phyloP scores from a whole-genome alignment of 306 rosid genomes.

The Phaseolus lunatus region DNA sequence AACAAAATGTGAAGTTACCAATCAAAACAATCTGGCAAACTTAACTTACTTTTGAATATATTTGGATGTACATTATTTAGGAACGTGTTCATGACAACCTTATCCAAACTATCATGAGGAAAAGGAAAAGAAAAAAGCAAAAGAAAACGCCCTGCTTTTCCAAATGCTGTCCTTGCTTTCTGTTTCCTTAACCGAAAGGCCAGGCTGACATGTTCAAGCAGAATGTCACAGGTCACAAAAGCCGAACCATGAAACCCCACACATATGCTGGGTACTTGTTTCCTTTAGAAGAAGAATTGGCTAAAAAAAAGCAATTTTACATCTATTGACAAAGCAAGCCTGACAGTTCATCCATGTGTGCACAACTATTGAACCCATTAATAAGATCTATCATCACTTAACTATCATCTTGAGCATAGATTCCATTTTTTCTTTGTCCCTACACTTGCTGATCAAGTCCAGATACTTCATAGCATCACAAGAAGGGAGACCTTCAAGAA shows the following conservation, averaged over 20 bases:
- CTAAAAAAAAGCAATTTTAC: constrained; percentile 12
- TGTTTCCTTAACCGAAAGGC: constrained; percentile 41
- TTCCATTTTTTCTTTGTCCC: constrained; percentile 53
- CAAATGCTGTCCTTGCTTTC: constrained; percentile 40
- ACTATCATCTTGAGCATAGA: constrained; percentile 52
- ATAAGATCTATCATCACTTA: constrained; percentile 40
- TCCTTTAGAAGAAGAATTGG: constrained; percentile 20
- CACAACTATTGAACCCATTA: constrained; percentile 33
- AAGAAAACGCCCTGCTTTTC: constrained; percentile 47
- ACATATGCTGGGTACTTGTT: constrained; percentile 38
- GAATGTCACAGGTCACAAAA: constrained; percentile 40
- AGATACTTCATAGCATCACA: constrained; percentile 80
- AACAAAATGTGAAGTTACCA: constrained; percentile 11
- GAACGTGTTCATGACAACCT: constrained; percentile 49
- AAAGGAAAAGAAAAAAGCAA: constrained; percentile 28
- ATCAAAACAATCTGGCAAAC: constrained; percentile 13
- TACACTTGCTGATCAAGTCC: constrained; percentile 69
- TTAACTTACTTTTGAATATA: constrained; percentile 26
- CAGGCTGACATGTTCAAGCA: constrained; percentile 36
- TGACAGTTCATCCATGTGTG: constrained; percentile 42
- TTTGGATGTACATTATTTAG: constrained; percentile 36
- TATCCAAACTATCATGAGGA: constrained; percentile 47
- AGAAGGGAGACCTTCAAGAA: constrained; percentile 80
- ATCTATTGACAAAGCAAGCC: constrained; percentile 47
- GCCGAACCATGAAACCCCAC: constrained; percentile 35